Evolutionary conservation across 306 rosid species (phyloP).

Genomic region (Vigna nakashimae): DNA sequence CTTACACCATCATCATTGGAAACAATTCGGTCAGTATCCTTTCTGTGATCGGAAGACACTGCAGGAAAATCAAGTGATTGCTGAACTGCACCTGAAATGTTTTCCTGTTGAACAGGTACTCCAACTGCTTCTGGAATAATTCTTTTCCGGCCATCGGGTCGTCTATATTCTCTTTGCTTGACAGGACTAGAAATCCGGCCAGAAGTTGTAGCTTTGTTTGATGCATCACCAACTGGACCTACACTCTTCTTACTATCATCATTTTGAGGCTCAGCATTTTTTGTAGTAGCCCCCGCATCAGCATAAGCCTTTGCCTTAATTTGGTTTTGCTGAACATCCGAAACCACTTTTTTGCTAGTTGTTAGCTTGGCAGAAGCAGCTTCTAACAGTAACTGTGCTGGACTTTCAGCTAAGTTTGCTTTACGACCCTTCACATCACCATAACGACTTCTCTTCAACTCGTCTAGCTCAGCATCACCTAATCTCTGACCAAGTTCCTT

Average conservation of each 20-base stretch:
- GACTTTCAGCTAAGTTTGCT: conserved; percentile 91
- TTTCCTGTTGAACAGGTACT: conserved; percentile 75
- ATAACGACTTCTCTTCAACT: conserved; percentile 86
- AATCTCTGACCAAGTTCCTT: conserved; percentile 91
- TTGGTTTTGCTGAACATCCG: conserved; percentile 69
- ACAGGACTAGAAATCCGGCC: conserved; percentile 80
- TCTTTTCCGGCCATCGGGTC: conserved; percentile 97
- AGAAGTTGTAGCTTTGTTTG: conserved; percentile 65
- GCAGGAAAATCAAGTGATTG: conserved; percentile 71
- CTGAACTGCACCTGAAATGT: conserved; percentile 64
- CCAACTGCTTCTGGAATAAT: conserved; percentile 99
- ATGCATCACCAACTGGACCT: conserved; percentile 60
- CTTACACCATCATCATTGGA: conserved; percentile 55
- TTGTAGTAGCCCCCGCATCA: conserved; percentile 54
- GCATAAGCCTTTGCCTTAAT: conserved; percentile 57
- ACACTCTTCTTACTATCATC: conserved; percentile 66
- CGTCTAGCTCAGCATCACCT: conserved; percentile 83
- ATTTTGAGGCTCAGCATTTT: conserved; percentile 65
- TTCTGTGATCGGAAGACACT: conserved; percentile 60
- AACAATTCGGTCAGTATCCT: conserved; percentile 59
- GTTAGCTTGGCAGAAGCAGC: conserved; percentile 83
- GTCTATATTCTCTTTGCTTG: conserved; percentile 96
- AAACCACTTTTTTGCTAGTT: conserved; percentile 68
- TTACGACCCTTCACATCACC: conserved; percentile 91
- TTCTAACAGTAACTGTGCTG: conserved; percentile 94